Evolutionary conservation across 2,329 filamentous ascomycete species (phyloP), one percentile per base, ranked within the genome.

Genomic region (Colletotrichum sp.): DNA sequence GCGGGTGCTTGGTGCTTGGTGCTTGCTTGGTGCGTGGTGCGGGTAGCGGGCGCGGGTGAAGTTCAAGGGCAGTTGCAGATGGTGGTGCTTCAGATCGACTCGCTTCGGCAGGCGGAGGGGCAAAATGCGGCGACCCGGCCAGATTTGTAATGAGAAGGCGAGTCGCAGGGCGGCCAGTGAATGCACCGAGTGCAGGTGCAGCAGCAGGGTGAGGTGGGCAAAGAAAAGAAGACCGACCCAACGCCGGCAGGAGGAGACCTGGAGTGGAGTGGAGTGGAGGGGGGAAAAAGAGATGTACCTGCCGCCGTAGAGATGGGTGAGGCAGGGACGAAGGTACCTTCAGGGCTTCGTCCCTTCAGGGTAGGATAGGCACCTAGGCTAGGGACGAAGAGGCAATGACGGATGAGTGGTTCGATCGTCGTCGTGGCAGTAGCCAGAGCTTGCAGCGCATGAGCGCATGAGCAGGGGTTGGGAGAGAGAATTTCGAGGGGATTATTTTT

Each of bases 121-220:
- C 71, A 60, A 73, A 74, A 71, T 75, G 61, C 68, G 68, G 72
- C 72, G 68, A 55, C 68, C 52, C 36, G 72, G 68, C 24, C 21
- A 70, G 72, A 75, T 75, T 72, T 75, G 73, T 75, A 75, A 75
- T 38, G 69, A 32, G 69, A 60, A 30, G 55, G 34, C 69, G 36
- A 62, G 43, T 21, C 68, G 30, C 69, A 70, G 52, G 69, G 43
- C 68, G 69, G 15, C 58, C 38, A 48, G 58, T 60, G 43, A 48
- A 18, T 48, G 36, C 36, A 43, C 8, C 36, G 38, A 48, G 38
- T 48, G 18, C 38, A 48, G 18, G 38, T 24, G 38, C 18, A 21
- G 28, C 38, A 38, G 15, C 68, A 38, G n/a, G 52, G 52, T 62
- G 18, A 38, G 55, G 72, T 66, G 61, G 36, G 68, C 36, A 34